Percentiles rank a stretch among this genome's conserved stretches.
phyloP scores from a whole-genome alignment of 805 yeast species.

The Lipomyces chichibuensis region DNA sequence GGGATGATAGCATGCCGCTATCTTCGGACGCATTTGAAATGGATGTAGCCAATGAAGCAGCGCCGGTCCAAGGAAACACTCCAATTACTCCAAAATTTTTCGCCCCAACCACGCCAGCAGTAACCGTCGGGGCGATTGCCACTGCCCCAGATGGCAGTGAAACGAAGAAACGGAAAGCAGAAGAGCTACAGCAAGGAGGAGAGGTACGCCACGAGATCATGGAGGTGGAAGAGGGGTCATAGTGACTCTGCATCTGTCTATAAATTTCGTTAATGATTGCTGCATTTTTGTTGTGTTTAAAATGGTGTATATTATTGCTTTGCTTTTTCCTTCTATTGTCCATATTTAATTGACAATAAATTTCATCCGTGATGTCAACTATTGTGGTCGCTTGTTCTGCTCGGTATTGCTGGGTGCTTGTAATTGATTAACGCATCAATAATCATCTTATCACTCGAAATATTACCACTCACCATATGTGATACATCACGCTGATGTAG shows the following conservation, averaged over 20 bases:
- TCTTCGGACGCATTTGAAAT: constrained; percentile 21
- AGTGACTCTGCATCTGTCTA: neutral
- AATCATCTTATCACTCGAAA: no score
- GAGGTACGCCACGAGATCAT: neutral
- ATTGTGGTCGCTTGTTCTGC: no score
- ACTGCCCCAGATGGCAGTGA: neutral
- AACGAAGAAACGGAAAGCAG: neutral
- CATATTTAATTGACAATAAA: neutral
- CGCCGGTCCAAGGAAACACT: neutral
- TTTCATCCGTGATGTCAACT: no score
- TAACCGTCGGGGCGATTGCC: neutral
- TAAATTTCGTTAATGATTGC: neutral
- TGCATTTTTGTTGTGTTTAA: neutral
- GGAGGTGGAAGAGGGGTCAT: neutral
- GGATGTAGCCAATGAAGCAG: constrained; percentile 18
- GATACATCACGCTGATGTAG: no score
- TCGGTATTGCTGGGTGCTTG: no score
- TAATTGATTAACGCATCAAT: no score
- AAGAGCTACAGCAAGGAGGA: constrained; percentile 1
- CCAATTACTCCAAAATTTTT: neutral
- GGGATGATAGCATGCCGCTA: constrained; percentile 9
- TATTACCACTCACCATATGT: no score
- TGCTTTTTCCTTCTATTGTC: neutral
- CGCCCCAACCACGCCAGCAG: neutral
- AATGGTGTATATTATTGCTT: neutral